A percentile compares a stretch with the other conserved stretches of the same genome.
These are phyloP conservation scores for Colletotrichum sp. DNA, from an alignment of 2,329 filamentous ascomycete species.

Conservation along the genomic window DNA sequence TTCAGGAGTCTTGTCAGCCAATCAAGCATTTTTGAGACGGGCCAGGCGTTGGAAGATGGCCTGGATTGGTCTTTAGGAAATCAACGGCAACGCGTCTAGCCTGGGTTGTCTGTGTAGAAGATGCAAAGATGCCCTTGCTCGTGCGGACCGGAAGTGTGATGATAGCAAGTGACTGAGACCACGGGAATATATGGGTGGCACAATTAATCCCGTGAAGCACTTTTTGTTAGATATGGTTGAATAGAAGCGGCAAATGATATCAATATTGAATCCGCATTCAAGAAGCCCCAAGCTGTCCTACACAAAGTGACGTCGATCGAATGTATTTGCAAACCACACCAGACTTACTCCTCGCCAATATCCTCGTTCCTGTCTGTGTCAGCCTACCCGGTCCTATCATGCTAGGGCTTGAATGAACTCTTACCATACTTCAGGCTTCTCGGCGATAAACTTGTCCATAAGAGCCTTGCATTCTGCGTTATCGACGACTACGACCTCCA, in stretches of 20 bases:
- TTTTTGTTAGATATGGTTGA: slow-evolving; percentile 13
- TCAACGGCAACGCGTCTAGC: background rate
- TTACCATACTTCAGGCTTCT: slow-evolving; percentile 76
- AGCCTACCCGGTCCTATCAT: background rate
- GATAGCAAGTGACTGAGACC: background rate
- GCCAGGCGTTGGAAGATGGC: background rate
- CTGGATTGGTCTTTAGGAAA: background rate
- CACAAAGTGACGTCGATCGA: background rate
- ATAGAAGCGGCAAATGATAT: slow-evolving; percentile 10
- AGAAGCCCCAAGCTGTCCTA: background rate
- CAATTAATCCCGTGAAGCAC: background rate
- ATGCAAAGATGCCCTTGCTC: background rate
- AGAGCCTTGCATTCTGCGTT: slow-evolving; percentile 68
- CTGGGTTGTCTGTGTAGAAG: background rate
- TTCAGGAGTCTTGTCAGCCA: background rate
- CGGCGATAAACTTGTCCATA: slow-evolving; percentile 75
- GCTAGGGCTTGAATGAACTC: slow-evolving; percentile 25
- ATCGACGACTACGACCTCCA: slow-evolving; percentile 76
- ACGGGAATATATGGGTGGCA: background rate
- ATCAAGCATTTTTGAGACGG: background rate
- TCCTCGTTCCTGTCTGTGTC: slow-evolving; percentile 12
- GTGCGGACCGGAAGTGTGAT: background rate
- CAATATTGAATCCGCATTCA: background rate
- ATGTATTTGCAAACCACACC: background rate
- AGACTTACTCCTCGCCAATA: slow-evolving; percentile 12